Evolutionary conservation across 331 rosid species (phyloP).

Genomic region (Malus hybrid): DNA sequence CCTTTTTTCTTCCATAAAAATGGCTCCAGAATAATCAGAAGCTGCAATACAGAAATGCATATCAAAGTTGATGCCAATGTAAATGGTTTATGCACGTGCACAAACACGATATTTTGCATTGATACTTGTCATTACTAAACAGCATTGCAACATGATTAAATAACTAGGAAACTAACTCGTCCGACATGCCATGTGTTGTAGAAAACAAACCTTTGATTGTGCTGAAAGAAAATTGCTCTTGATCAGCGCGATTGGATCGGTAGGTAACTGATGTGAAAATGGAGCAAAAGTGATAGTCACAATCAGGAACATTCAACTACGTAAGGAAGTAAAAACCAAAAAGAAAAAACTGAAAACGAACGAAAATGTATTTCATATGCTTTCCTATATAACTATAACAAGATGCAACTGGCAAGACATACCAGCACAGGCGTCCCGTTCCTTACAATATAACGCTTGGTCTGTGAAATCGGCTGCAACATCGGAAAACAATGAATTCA

Average conservation of each 20-base stretch:
- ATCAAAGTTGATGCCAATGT: not conserved
- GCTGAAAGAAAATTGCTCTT: slow-evolving; percentile 75
- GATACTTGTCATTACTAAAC: not conserved
- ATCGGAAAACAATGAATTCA: slow-evolving; percentile 13
- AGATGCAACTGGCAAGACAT: slow-evolving; percentile 24
- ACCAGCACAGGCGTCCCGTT: slow-evolving; percentile 77
- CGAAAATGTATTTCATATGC: not conserved
- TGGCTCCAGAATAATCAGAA: slow-evolving; percentile 75
- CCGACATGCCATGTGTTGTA: not conserved
- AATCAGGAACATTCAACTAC: slow-evolving; percentile 8
- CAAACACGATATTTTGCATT: not conserved
- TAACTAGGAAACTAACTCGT: not conserved
- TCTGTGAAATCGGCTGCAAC: slow-evolving; percentile 81
- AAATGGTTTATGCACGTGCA: not conserved
- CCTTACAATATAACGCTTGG: slow-evolving; percentile 81
- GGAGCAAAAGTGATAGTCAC: slow-evolving; percentile 1
- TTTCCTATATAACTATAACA: not conserved
- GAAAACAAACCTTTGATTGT: slow-evolving; percentile 70
- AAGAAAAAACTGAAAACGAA: not conserved
- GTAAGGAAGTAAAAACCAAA: slow-evolving; percentile 2
- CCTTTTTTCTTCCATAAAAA: slow-evolving; percentile 61
- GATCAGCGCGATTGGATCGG: slow-evolving; percentile 66
- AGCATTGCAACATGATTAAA: slow-evolving; percentile 1
- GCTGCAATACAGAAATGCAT: slow-evolving; percentile 49
- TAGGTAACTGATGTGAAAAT: slow-evolving; percentile 52